Evolutionary conservation across 441 rosid species (phyloP), one percentile per base, ranked within the genome.

Genomic region (Eugenia klotzschiana): DNA sequence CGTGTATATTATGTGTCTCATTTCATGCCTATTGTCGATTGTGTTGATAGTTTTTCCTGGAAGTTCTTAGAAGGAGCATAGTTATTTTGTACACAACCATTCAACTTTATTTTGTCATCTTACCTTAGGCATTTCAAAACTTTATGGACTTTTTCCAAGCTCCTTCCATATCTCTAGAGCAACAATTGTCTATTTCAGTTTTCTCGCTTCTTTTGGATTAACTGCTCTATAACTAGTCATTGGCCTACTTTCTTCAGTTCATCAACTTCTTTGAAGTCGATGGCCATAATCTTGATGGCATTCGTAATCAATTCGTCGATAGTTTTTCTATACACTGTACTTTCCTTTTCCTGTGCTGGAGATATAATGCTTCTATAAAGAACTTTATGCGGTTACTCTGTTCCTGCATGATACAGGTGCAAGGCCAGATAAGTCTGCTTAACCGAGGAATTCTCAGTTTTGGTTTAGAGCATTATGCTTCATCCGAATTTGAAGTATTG

Each of bases 401-500:
- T 64, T 69, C 46, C 77, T 33, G 49, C 46, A 37, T 26, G 85
- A 3, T 89, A 60, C 87, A 98, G 99, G 97, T 94, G 84, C 93
- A 87, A 83, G 99, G 99, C 83, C 92, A 96, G 86, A 90, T 96
- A 83, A 90, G 86, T 83, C 83, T 96, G 87, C 92, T 93, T 40
- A 86, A 89, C 84, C 91, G 92, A 82, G 96, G 94, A 79, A 87
- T 87, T 83, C 85, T 96, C 87, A 94, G 94, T 89, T 96, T 96
- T 89, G 99, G 99, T 80, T 93, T 96, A 87, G 90, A 92, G 1
- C 99, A 91, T 88, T 94, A 86, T 91, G 93, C 95, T 82, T 89
- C 94, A 53, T 96, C 98, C 7, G 98, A 92, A 86, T 96, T 96
- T 87, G 99, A 96, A 85, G 86, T 96, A 89, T 90, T 96, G 92